phyloP scores from a whole-genome alignment of 192 early-diverging fungal genomes.

The Neocallimastix lanati region DNA sequence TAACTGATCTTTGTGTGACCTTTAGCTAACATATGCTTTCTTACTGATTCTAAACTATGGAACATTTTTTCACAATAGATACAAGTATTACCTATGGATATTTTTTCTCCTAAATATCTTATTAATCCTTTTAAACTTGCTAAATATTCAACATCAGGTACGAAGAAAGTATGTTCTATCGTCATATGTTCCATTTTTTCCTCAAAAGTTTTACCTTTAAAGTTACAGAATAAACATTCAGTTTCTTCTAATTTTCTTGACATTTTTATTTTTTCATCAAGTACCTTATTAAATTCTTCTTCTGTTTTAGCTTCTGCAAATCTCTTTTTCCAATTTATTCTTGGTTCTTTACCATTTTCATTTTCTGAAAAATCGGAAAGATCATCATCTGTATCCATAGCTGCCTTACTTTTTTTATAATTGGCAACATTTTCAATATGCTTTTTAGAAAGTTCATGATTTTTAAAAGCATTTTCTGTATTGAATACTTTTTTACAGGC shows the following conservation, averaged over 20 bases:
- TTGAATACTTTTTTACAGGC: background rate
- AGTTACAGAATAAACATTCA: slow-evolving; percentile 91
- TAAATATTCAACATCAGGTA: slow-evolving; percentile 90
- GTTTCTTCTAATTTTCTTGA: slow-evolving; percentile 41
- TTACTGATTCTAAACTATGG: slow-evolving; percentile 58
- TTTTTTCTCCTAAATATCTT: slow-evolving; percentile 81
- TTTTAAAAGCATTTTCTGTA: background rate
- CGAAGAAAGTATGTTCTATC: slow-evolving; percentile 74
- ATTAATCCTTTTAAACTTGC: slow-evolving; percentile 73
- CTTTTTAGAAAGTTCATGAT: background rate
- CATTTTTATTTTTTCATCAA: slow-evolving; percentile 60
- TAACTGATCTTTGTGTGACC: slow-evolving; percentile 96
- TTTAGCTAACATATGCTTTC: slow-evolving; percentile 88
- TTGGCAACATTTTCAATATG: background rate
- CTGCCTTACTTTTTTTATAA: too few relatives aligned
- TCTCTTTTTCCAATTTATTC: slow-evolving; percentile 9
- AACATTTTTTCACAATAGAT: slow-evolving; percentile 56
- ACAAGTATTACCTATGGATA: slow-evolving; percentile 89
- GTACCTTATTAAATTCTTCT: slow-evolving; percentile 47
- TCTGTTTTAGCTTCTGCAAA: slow-evolving; percentile 25
- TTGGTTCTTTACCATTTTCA: background rate
- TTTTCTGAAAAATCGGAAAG: too few relatives aligned
- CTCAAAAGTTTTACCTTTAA: slow-evolving; percentile 16
- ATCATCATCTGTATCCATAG: too few relatives aligned
- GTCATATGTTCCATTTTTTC: slow-evolving; percentile 85